phyloP scores from a whole-genome alignment of 2,329 filamentous ascomycete genomes.

The Zymoseptoria tritici region DNA sequence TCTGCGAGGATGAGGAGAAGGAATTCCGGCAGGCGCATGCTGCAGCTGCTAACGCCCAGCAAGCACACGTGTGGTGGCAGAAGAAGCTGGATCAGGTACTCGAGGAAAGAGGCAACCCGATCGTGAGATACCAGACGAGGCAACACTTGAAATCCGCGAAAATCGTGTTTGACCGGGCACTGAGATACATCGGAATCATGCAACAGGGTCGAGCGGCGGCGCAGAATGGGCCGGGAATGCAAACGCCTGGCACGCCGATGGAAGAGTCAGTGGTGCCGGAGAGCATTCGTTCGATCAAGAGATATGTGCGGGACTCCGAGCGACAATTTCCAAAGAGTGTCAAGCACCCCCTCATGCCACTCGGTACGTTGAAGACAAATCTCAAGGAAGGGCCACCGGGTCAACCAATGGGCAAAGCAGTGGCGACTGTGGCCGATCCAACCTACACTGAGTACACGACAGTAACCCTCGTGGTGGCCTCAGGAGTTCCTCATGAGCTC shows the following conservation, averaged over 20 bases:
- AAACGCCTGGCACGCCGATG: neutral
- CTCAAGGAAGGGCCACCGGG: neutral
- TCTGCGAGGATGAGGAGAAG: neutral
- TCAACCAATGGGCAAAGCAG: neutral
- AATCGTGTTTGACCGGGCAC: neutral
- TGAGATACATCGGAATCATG: neutral
- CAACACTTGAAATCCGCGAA: neutral
- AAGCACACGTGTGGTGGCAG: neutral
- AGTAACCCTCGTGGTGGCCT: neutral
- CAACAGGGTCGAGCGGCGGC: neutral
- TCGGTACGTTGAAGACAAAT: neutral
- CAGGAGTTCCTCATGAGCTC: neutral
- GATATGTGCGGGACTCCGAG: neutral
- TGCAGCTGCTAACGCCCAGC: neutral
- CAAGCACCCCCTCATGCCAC: neutral
- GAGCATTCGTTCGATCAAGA: neutral
- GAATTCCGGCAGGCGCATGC: neutral
- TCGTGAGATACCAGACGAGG: neutral
- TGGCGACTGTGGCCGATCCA: neutral
- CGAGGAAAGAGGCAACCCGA: neutral
- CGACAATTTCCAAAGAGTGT: neutral
- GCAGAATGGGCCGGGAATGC: neutral
- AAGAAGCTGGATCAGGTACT: neutral
- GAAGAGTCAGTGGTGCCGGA: neutral
- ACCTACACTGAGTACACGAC: neutral